A percentile compares a stretch with the other conserved stretches of the same genome.
Evolutionary conservation across 1,139 yeast species (phyloP).

Genomic region (Suhomyces coccinellae): DNA sequence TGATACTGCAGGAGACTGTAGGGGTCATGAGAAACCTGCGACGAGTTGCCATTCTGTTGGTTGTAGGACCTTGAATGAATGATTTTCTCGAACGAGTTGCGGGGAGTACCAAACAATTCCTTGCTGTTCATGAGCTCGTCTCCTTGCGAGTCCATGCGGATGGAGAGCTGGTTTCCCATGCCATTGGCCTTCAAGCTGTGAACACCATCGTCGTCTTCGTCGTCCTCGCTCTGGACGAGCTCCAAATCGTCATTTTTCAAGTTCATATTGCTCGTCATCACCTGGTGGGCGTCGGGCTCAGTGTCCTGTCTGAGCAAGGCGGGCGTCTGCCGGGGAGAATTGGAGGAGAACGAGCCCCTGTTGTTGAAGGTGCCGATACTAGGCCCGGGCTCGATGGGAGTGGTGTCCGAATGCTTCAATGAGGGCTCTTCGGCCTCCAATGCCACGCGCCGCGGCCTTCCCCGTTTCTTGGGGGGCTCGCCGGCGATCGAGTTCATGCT

Average conservation of each 20-base stretch:
- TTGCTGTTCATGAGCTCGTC: conserved; percentile 43
- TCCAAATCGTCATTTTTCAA: conserved; percentile 43
- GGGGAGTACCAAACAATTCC: conserved; percentile 47
- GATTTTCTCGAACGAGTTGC: conserved; percentile 40
- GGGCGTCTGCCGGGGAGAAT: conserved; percentile 13
- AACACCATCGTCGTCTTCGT: conserved; percentile 22
- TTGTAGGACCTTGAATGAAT: conserved; percentile 17
- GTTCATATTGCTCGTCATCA: conserved; percentile 37
- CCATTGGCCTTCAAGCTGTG: conserved; percentile 12
- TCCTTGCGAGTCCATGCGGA: conserved; percentile 18
- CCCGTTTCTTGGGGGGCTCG: conserved; percentile 47
- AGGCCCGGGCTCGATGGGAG: conserved; percentile 33
- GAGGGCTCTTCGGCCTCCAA: conserved; percentile 29
- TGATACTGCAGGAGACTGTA: conserved; percentile 24
- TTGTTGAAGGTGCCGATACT: conserved; percentile 32
- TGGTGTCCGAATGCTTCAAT: conserved; percentile 34
- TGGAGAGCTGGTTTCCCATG: conserved; percentile 7
- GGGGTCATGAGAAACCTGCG: conserved; percentile 17
- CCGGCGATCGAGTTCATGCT: conserved; percentile 24
- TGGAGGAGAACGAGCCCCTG: conserved; percentile 16
- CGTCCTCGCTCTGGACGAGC: conserved; percentile 34
- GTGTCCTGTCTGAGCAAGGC: conserved; percentile 45
- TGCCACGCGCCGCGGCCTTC: conserved; percentile 47
- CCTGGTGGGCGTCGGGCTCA: conserved; percentile 41
- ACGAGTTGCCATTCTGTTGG: conserved; percentile 8